A percentile compares a stretch with the other conserved stretches of the same genome.
Evolutionary conservation across 1,284 basidiomycete genomes (phyloP).

Genomic region (Taiwanofungus camphoratus): DNA sequence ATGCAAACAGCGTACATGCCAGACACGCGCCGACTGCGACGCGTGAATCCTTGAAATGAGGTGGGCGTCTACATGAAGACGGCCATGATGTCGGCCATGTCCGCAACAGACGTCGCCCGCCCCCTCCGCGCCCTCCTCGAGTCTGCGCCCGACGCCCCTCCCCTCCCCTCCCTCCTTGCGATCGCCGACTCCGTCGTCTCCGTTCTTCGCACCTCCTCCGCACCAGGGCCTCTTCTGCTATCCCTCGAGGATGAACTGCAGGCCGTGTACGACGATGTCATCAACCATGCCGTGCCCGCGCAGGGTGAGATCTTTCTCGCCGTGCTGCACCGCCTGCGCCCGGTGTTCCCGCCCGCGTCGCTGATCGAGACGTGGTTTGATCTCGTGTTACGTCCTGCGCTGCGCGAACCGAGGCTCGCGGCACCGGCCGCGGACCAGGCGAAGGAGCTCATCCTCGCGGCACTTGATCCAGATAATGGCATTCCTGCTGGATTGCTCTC

Average conservation of each 20-base stretch:
- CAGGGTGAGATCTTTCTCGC: constrained; percentile 62
- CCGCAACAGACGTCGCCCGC: constrained; percentile 33
- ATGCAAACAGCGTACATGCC: too few relatives aligned
- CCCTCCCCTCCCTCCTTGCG: constrained; percentile 40
- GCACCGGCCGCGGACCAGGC: constrained; percentile 52
- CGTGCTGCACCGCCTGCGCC: constrained; percentile 55
- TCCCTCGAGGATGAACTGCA: constrained; percentile 66
- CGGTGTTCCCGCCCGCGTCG: constrained; percentile 55
- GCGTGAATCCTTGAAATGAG: too few relatives aligned
- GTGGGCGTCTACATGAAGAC: neutral
- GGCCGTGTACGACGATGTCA: constrained; percentile 50
- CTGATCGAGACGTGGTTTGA: constrained; percentile 77
- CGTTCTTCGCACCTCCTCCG: constrained; percentile 40
- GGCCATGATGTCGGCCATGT: constrained; percentile 3
- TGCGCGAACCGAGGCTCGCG: constrained; percentile 66
- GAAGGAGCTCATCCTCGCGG: constrained; percentile 64
- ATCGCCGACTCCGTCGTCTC: constrained; percentile 49
- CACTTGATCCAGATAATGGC: constrained; percentile 35
- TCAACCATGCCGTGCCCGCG: constrained; percentile 55
- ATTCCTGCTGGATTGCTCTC: too few relatives aligned
- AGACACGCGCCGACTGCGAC: too few relatives aligned
- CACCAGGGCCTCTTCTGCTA: constrained; percentile 41
- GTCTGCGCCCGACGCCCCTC: constrained; percentile 32
- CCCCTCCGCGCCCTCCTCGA: constrained; percentile 54
- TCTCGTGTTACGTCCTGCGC: constrained; percentile 64